Base-by-base conservation (phyloP, 768 basidiomycete species). In the Boletus reticulatus region DNA sequence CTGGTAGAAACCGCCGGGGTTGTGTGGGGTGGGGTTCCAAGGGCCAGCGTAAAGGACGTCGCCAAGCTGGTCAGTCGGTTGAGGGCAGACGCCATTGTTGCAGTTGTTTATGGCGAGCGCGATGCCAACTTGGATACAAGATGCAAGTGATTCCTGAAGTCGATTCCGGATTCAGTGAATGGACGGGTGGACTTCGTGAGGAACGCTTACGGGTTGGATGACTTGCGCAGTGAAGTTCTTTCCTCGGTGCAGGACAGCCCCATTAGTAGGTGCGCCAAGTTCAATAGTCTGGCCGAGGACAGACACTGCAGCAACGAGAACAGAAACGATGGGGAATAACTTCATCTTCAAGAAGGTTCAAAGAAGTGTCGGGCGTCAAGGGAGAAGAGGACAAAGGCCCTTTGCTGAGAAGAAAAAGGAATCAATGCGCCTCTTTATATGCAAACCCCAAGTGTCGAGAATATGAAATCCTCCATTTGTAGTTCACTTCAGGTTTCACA, bases 91-190 rank as follows among this genome's bases (percentile, higher is more conserved):
- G 0, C 63, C 65, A 9, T 66, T 60, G 44, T 19, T 22, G 50
- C 69, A 70, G 31, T 3, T 58, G 24, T 20, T 34, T 10, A 70
- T 58, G 3, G 64, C 59, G 12, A 71, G 68, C 13, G 70, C 70
- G 19, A 70, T 71, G 38, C 70, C 69, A n/a, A 71, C 66, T 45
- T 71, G 67, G 48, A 59, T 59, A 43, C 62, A 62, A 7, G 46
- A 50, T 16, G 43, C 53, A 1, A 65, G 24, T 17, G 68, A 70
- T 31, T 0, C 19, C 69, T 72, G 17, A 10, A 52, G 27, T 13
- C 1, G 13, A 13, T 8, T 29, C 27, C 27, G 29, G 8, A 2
- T 29, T 29, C 8, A 29, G 29, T 10, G 7, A 36, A 17, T 37
- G 8, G 13, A 37, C 16, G 36, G 36, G 14, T 17, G 34, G 32